Evolutionary conservation across 1,139 yeast genomes (phyloP).

Genomic region (Geotrichum klebahnii): DNA sequence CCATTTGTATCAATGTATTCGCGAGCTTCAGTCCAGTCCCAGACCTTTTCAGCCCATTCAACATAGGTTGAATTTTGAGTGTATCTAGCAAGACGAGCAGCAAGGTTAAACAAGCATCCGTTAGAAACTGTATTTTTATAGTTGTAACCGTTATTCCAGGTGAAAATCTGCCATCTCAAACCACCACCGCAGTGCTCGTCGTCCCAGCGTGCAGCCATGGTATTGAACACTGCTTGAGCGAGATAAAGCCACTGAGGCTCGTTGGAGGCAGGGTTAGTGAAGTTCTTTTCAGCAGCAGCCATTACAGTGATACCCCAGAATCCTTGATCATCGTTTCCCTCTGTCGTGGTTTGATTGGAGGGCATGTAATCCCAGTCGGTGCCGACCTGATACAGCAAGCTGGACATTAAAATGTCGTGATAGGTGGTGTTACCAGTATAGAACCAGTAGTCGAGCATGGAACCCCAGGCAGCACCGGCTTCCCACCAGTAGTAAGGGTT

Average conservation of each 20-base stretch:
- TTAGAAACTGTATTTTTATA: slow-evolving; percentile 88
- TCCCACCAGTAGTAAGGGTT: slow-evolving; percentile 92
- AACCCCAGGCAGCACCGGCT: slow-evolving; percentile 86
- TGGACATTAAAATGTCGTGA: slow-evolving; percentile 51
- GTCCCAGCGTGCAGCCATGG: slow-evolving; percentile 91
- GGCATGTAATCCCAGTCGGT: slow-evolving; percentile 67
- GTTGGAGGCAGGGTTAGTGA: slow-evolving; percentile 54
- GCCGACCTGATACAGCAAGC: slow-evolving; percentile 65
- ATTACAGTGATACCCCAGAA: slow-evolving; percentile 85
- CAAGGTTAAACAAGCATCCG: slow-evolving; percentile 84
- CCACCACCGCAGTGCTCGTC: slow-evolving; percentile 72
- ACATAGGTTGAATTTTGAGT: slow-evolving; percentile 66
- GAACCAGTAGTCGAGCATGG: slow-evolving; percentile 62
- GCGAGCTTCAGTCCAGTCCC: slow-evolving; percentile 74
- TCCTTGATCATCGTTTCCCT: slow-evolving; percentile 91
- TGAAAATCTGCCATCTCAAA: slow-evolving; percentile 91
- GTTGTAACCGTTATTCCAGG: slow-evolving; percentile 91
- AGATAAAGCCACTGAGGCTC: slow-evolving; percentile 64
- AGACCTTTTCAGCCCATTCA: slow-evolving; percentile 74
- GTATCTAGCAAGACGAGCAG: slow-evolving; percentile 80
- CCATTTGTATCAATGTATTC: slow-evolving; percentile 49
- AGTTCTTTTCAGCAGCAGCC: slow-evolving; percentile 79
- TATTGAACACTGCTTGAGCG: slow-evolving; percentile 79
- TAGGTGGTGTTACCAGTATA: slow-evolving; percentile 62
- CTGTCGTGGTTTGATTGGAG: slow-evolving; percentile 65